Evolutionary conservation across 495 filamentous ascomycete genomes (phyloP).

Genomic region (Neurospora sp.): DNA sequence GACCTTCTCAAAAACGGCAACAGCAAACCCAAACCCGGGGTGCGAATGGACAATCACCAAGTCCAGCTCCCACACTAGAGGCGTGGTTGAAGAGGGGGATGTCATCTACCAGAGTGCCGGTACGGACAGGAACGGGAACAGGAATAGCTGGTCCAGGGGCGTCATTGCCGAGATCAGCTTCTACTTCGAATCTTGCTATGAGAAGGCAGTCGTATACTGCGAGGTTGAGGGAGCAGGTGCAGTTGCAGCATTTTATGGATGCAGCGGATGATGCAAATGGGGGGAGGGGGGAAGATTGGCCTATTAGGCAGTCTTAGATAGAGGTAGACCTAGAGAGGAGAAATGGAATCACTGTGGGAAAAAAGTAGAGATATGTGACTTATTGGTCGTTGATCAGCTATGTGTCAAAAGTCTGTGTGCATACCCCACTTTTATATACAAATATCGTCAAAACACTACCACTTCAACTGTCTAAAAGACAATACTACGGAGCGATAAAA

Average conservation of each 20-base stretch:
- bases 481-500: too few species aligned
- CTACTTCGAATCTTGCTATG: background rate
- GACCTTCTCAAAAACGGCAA: background rate
- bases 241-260: background rate
- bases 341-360: background rate
- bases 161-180: background rate
- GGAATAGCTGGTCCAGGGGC: background rate
- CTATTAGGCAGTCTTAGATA: background rate
- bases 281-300: background rate
- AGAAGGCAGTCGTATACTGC: background rate
- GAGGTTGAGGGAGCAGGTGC: background rate
- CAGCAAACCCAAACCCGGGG: background rate
- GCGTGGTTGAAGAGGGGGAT: background rate
- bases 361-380: background rate
- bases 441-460: too few species aligned
- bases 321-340: too few species aligned
- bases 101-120: background rate
- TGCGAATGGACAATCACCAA: background rate
- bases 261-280: background rate
- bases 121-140: background rate
- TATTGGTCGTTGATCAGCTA: rapidly evolving
- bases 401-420: too few species aligned
- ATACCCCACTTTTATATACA: too few species aligned
- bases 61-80: background rate
- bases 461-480: too few species aligned